Evolutionary conservation across 2,329 filamentous ascomycete genomes (phyloP), one percentile per base, ranked within the genome.

Genomic region (Nigrospora oryzae): DNA sequence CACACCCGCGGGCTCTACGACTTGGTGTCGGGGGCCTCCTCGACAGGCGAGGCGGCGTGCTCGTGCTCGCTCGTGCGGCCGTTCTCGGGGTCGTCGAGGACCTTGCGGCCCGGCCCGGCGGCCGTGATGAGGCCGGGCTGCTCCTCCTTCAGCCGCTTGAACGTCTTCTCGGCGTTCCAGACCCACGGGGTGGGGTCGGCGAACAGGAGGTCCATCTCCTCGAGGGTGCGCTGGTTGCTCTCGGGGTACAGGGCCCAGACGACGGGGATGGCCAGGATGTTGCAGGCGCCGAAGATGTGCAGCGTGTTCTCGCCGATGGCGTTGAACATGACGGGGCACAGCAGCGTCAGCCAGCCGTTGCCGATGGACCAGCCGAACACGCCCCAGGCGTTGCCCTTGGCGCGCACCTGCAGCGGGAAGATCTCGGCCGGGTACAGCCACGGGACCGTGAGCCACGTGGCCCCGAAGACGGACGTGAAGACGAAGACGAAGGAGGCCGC

Each of bases 321-420:
- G 45, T 36, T 40, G 57, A 61, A 68, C 46, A 57, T 40, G 40
- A 53, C 49, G 12, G 53, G 46, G 46, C 57, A 56, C 31, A 55
- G 37, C 38, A 52, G 43, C 17, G 49, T 61, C 36, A 60, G 47
- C 79, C 81, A 85, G 14, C 83, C 83, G 51, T 87, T 87, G 0
- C 85, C 84, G 42, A 89, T 86, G 13, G 73, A 78, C 85, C 84
- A 89, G 0, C 85, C 84, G 0, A 87, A 75, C 0, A 89, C 84
- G 16, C 85, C 84, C 75, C 79, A 88, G 0, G 84, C 83, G 48
- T 88, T 89, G 6, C 84, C 85, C 53, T 84, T 83, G 1, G 85
- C 84, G 17, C 85, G 75, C 0, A 87, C 74, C 48, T 83, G 75
- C 0, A 87, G 63, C 0, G 84, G 83, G 54, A 86, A 89, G 45